These are phyloP conservation scores for Arthrobotrys megalospora DNA, from an alignment of 2,329 filamentous ascomycete genomes.

Conservation along the genomic window DNA sequence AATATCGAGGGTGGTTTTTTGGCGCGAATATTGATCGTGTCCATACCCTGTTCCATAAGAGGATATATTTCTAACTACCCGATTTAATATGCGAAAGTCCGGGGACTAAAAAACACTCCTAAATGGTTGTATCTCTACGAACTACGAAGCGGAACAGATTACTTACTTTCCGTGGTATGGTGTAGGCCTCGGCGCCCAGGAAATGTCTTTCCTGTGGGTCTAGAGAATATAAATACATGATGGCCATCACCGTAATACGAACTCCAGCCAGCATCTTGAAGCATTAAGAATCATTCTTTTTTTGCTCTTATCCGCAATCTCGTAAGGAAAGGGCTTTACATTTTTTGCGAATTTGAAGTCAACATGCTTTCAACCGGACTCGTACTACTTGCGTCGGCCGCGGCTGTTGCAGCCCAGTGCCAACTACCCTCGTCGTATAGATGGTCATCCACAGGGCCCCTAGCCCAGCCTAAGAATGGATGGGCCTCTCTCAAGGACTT, in stretches of 20 bases:
- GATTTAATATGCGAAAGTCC: too few species aligned
- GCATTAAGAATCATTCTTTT: too few species aligned
- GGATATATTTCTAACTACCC: too few species aligned
- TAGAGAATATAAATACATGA: not conserved
- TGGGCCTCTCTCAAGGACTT: conserved; percentile 77
- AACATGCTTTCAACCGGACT: conserved; percentile 36
- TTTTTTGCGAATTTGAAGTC: not conserved
- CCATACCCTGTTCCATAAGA: too few species aligned
- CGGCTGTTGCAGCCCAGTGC: conserved; percentile 66
- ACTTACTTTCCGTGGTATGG: conserved; percentile 1
- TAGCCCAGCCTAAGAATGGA: conserved; percentile 72
- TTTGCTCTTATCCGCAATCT: too few species aligned
- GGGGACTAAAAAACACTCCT: too few species aligned
- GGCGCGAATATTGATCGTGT: not conserved
- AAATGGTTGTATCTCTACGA: not conserved
- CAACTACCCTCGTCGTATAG: conserved; percentile 72
- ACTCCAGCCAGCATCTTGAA: too few species aligned
- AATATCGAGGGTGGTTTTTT: not conserved
- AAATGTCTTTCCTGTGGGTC: not conserved
- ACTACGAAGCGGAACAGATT: not conserved
- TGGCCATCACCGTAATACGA: too few species aligned
- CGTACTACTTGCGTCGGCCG: conserved; percentile 30
- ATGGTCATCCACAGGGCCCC: conserved; percentile 72
- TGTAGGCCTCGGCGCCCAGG: not conserved
- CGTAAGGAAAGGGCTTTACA: not conserved